phyloP scores from a whole-genome alignment of 305 asterid species.

The Coffea humblotiana region DNA sequence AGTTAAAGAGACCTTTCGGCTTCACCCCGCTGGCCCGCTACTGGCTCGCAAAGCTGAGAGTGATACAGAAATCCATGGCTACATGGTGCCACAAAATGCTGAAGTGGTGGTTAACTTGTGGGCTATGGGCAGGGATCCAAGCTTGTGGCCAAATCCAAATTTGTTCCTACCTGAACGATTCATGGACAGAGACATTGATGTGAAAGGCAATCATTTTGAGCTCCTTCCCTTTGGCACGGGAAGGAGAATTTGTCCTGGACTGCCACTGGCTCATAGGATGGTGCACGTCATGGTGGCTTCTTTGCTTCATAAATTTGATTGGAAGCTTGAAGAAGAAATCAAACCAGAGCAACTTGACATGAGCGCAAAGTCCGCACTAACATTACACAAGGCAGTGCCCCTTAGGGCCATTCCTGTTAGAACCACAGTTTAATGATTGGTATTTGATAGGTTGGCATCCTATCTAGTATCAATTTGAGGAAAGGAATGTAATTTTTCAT shows the following conservation, averaged over 20 bases:
- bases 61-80: conserved; percentile 29
- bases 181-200: conserved; percentile 19
- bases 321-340: too few relatives aligned
- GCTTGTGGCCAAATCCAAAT: conserved; percentile 31
- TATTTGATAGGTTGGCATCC: too few relatives aligned
- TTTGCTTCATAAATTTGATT: conserved; percentile 14
- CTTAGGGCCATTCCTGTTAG: too few relatives aligned
- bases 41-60: conserved; percentile 25
- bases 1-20: conserved; percentile 41
- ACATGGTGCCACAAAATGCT: conserved; percentile 30
- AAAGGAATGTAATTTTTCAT: too few relatives aligned
- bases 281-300: conserved; percentile 38
- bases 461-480: too few relatives aligned
- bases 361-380: too few relatives aligned
- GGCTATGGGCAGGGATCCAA: conserved; percentile 44
- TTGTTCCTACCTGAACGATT: conserved; percentile 44
- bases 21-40: conserved; percentile 32
- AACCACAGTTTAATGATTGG: too few relatives aligned
- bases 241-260: conserved; percentile 37
- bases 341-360: too few relatives aligned
- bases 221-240: conserved; percentile 45
- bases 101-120: conserved; percentile 37
- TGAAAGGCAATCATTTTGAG: conserved; percentile 34
- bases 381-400: too few relatives aligned
- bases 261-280: conserved; percentile 37